phyloP scores from a whole-genome alignment of 768 basidiomycete genomes.

The Lactarius trivialis region DNA sequence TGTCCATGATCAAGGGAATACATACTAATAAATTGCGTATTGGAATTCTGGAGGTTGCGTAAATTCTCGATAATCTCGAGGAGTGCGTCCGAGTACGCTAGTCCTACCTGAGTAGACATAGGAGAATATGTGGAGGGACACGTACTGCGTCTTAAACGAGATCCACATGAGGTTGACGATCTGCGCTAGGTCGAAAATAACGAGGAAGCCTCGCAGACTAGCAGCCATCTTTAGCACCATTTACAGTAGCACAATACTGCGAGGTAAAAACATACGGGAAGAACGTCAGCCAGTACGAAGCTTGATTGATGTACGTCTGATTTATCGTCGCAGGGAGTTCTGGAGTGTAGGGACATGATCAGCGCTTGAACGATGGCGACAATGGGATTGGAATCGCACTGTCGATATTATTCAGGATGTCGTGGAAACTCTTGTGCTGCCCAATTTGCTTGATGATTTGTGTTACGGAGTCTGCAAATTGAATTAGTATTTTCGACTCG shows the following conservation, averaged over 20 bases:
- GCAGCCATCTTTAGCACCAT: constrained; percentile 6
- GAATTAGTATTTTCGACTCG: constrained; percentile 6
- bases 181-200: constrained; percentile 92
- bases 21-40: constrained; percentile 78
- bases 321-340: constrained; percentile 71
- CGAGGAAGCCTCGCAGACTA: constrained; percentile 90
- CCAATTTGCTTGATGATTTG: constrained; percentile 45
- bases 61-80: constrained; percentile 84
- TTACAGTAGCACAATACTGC: background rate
- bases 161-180: constrained; percentile 84
- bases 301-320: constrained; percentile 83
- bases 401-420: constrained; percentile 41
- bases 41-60: constrained; percentile 88
- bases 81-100: constrained; percentile 81
- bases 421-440: constrained; percentile 38
- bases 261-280: constrained; percentile 62
- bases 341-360: constrained; percentile 28
- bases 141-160: constrained; percentile 76
- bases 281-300: constrained; percentile 89
- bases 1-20: constrained; percentile 19
- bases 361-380: background rate
- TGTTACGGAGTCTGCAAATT: constrained; percentile 29
- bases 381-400: constrained; percentile 29
- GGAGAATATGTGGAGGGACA: constrained; percentile 7
- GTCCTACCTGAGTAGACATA: background rate